A percentile compares a stretch with the other conserved stretches of the same genome.
phyloP scores from a whole-genome alignment of 2,329 filamentous ascomycete species.

The Clonostachys byssicola region DNA sequence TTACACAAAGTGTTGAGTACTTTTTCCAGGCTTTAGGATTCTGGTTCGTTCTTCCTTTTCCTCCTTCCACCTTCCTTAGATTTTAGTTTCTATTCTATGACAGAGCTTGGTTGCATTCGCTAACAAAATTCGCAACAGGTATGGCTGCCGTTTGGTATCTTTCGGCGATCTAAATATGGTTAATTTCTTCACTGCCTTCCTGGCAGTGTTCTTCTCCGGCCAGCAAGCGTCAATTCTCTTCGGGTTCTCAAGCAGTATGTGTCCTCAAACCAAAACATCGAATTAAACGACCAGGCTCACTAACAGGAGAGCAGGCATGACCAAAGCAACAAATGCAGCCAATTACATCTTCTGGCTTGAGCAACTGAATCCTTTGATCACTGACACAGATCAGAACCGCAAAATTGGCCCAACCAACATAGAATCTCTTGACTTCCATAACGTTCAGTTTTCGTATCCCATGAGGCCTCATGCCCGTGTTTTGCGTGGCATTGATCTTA shows the following conservation, averaged over 20 bases:
- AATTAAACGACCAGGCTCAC: neutral
- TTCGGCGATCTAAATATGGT: neutral
- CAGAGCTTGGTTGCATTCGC: slow-evolving; percentile 2
- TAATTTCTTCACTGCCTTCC: neutral
- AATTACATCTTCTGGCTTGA: slow-evolving; percentile 29
- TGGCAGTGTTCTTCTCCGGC: slow-evolving; percentile 1
- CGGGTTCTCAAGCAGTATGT: slow-evolving; percentile 25
- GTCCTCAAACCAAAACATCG: neutral
- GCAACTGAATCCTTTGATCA: slow-evolving; percentile 14
- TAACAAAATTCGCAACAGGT: slow-evolving; percentile 31
- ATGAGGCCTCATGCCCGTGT: slow-evolving; percentile 57
- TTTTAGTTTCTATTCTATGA: too few species aligned
- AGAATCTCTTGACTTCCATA: slow-evolving; percentile 61
- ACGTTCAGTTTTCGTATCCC: slow-evolving; percentile 93
- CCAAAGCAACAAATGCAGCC: slow-evolving; percentile 27
- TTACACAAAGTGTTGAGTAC: slow-evolving; percentile 18
- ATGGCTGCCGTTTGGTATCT: neutral
- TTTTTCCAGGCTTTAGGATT: slow-evolving; percentile 25
- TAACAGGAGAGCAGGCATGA: slow-evolving; percentile 19
- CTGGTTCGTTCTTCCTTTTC: slow-evolving; percentile 39
- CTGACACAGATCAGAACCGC: slow-evolving; percentile 16
- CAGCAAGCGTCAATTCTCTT: slow-evolving; percentile 8
- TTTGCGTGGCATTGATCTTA: slow-evolving; percentile 19
- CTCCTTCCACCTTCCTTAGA: too few species aligned
- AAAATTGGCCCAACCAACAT: slow-evolving; percentile 7